Conservation (phyloP, 495 filamentous ascomycete species). For the Baudoinia panamericana region DNA sequence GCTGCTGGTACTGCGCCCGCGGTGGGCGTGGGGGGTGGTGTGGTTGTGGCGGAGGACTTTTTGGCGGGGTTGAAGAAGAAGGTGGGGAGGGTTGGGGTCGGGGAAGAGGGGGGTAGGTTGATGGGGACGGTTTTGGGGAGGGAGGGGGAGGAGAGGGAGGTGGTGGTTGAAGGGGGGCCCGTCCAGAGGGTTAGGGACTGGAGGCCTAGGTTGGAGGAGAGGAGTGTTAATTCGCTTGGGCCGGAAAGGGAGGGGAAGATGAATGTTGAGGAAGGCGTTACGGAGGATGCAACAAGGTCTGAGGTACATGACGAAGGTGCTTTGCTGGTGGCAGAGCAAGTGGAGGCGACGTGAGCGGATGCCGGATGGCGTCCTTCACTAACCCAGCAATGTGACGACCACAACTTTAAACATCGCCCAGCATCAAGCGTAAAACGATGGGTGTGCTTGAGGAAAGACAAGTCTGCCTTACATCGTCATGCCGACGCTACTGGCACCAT, state of each 20-base stretch:
- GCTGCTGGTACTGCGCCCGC: slow-evolving; percentile 31
- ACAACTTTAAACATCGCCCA: no score
- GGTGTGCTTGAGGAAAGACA: no score
- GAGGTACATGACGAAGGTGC: no score
- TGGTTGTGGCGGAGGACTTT: slow-evolving; percentile 54
- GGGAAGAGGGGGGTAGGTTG: slow-evolving; percentile 67
- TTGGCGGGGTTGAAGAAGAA: slow-evolving; percentile 38
- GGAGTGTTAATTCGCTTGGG: neutral
- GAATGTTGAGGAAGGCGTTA: neutral
- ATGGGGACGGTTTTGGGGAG: slow-evolving; percentile 61
- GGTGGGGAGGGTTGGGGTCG: slow-evolving; percentile 53
- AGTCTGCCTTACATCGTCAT: no score
- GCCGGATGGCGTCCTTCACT: no score
- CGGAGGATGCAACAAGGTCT: neutral
- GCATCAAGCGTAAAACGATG: no score
- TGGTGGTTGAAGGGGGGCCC: slow-evolving; percentile 60
- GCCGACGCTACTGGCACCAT: no score
- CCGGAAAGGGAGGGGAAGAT: neutral
- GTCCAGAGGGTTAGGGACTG: slow-evolving; percentile 55
- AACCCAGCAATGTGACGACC: no score
- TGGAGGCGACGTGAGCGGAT: neutral
- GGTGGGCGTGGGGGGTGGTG: slow-evolving; percentile 25
- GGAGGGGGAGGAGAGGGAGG: slow-evolving; percentile 12
- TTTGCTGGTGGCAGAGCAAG: neutral
- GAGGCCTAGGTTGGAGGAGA: slow-evolving; percentile 23